Conservation (phyloP, 164 flowering plant genomes). For the Tinospora cordifolia region DNA sequence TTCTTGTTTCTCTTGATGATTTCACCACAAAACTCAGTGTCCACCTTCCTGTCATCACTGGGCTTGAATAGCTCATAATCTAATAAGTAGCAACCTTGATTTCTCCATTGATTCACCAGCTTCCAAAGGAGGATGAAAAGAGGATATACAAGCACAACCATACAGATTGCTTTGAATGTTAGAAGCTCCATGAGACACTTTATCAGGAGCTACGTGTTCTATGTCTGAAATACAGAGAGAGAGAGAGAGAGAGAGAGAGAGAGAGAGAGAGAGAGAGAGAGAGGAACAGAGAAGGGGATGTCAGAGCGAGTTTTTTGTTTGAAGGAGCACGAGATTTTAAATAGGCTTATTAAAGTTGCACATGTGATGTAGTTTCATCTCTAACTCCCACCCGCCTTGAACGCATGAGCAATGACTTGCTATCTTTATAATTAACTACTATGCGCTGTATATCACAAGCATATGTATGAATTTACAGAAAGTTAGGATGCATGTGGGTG, state of each 20-base stretch:
- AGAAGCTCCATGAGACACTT: slow-evolving; percentile 1
- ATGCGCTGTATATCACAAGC: slow-evolving; percentile 4
- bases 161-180: background rate
- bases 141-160: slow-evolving; percentile 9
- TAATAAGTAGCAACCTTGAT: slow-evolving; percentile 38
- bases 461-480: background rate
- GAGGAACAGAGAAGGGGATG: background rate
- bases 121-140: slow-evolving; percentile 11
- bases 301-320: slow-evolving; percentile 1
- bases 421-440: background rate
- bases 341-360: background rate
- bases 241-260: slow-evolving; percentile 8
- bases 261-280: background rate
- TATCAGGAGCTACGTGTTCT: background rate
- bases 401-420: background rate
- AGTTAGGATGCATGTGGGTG: no score
- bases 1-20: slow-evolving; percentile 38
- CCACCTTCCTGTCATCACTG: slow-evolving; percentile 30
- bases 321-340: background rate
- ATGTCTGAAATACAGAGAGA: background rate
- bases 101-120: slow-evolving; percentile 15
- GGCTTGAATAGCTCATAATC: slow-evolving; percentile 47
- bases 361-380: background rate
- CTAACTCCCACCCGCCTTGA: slow-evolving; percentile 1
- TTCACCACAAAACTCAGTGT: slow-evolving; percentile 30